Evolutionary conservation across 805 yeast genomes (phyloP).

Genomic region (Ogataea glucozyma): DNA sequence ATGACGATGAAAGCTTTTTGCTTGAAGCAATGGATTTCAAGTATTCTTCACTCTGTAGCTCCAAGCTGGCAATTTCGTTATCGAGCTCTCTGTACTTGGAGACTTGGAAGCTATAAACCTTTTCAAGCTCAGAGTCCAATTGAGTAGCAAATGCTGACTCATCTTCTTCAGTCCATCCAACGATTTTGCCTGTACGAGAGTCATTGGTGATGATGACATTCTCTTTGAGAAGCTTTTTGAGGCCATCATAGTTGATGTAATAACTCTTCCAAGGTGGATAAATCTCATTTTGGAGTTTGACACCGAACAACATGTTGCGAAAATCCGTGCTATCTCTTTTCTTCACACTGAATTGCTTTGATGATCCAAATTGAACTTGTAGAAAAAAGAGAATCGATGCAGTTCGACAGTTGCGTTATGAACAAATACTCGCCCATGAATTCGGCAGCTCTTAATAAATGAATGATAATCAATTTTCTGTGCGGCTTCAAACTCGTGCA

Average conservation of each 20-base stretch:
- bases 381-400: too few relatives aligned
- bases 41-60: constrained; percentile 52
- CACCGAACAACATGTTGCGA: constrained; percentile 86
- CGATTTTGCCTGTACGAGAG: constrained; percentile 12
- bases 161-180: constrained; percentile 67
- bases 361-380: too few relatives aligned
- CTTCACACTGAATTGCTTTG: too few relatives aligned
- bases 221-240: constrained; percentile 71
- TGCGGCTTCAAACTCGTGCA: constrained; percentile 7
- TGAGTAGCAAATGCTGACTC: constrained; percentile 68
- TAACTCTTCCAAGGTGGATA: constrained; percentile 86
- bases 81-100: constrained; percentile 69
- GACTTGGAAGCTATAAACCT: constrained; percentile 72
- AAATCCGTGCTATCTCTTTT: too few relatives aligned
- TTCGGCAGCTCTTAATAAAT: too few relatives aligned
- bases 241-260: constrained; percentile 63
- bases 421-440: too few relatives aligned
- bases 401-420: too few relatives aligned
- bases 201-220: constrained; percentile 41
- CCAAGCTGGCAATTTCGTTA: constrained; percentile 63
- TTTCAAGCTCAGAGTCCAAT: constrained; percentile 70
- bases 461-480: constrained; percentile 2
- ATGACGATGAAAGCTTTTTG: constrained; percentile 31
- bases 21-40: constrained; percentile 24
- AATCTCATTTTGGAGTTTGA: constrained; percentile 74